These are phyloP conservation scores for Aegilops bicornis DNA, from an alignment of 176 grass and related monocot genomes.

Conservation along the genomic window DNA sequence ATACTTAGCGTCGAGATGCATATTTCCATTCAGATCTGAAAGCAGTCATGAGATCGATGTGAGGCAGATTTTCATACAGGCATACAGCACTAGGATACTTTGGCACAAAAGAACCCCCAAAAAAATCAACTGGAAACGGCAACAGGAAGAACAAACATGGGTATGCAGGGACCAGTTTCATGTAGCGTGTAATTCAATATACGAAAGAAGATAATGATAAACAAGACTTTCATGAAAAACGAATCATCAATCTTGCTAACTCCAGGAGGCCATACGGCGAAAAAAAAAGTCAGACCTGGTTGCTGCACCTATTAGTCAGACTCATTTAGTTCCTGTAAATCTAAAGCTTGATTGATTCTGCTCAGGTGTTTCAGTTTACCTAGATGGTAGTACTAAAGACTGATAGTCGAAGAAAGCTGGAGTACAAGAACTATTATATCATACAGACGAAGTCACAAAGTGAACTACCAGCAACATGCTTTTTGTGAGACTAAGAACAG, in stretches of 20 bases:
- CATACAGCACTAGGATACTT: conserved; percentile 1
- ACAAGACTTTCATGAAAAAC: not conserved
- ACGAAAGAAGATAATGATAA: not conserved
- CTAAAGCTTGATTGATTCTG: not conserved
- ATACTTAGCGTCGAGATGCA: conserved; percentile 26
- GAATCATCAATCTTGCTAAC: not conserved
- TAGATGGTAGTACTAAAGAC: conserved; percentile 9
- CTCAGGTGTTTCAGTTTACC: not conserved
- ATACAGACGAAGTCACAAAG: not conserved
- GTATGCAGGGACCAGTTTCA: not conserved
- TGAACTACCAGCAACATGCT: not conserved
- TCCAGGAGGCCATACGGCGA: not conserved
- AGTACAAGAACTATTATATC: not conserved
- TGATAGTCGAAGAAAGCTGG: not conserved
- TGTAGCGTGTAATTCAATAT: conserved; percentile 3
- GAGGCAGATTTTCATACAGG: conserved; percentile 18
- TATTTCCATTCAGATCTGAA: conserved; percentile 40
- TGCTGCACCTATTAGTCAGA: not conserved
- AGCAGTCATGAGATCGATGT: conserved; percentile 11
- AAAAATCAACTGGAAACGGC: not conserved
- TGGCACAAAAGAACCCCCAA: not conserved
- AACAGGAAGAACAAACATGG: conserved; percentile 21
- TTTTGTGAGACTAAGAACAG: not conserved
- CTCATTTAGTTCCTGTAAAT: not conserved
- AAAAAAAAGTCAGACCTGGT: not conserved